A percentile compares a stretch with the other conserved stretches of the same genome.
Conservation (phyloP, 768 basidiomycete species). For the Boletellus ananiceps region DNA sequence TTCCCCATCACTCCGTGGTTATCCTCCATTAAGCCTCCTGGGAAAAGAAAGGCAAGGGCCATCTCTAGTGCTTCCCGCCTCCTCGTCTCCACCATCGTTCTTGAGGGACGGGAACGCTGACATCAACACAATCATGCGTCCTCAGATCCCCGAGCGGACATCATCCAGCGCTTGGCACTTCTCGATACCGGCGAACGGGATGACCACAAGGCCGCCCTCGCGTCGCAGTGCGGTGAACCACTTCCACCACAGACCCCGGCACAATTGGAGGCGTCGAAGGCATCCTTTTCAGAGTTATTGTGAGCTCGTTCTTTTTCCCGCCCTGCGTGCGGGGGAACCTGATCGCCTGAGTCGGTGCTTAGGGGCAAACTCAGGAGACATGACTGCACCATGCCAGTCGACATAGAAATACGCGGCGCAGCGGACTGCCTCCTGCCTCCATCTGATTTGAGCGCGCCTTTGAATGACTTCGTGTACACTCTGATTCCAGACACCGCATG, state of each 20-base stretch:
- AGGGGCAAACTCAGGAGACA: constrained; percentile 8
- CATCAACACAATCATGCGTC: too few relatives aligned
- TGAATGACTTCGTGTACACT: too few relatives aligned
- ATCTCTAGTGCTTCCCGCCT: neutral
- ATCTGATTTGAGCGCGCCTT: too few relatives aligned
- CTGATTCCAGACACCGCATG: too few relatives aligned
- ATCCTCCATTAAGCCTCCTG: too few relatives aligned
- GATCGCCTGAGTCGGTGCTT: neutral
- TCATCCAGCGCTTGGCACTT: constrained; percentile 7
- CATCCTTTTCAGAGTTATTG: constrained; percentile 11
- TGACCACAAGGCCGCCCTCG: constrained; percentile 23
- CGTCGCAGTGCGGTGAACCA: constrained; percentile 29
- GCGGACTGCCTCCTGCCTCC: too few relatives aligned
- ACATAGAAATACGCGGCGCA: too few relatives aligned
- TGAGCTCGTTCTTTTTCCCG: neutral
- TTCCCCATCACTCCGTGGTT: neutral
- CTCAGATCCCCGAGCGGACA: constrained; percentile 3
- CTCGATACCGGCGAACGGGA: constrained; percentile 16
- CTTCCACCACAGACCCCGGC: constrained; percentile 20
- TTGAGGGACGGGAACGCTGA: too few relatives aligned
- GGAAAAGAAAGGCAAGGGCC: constrained; percentile 5
- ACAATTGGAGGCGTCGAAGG: constrained; percentile 16
- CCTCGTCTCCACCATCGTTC: too few relatives aligned
- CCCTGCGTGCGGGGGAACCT: neutral
- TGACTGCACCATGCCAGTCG: neutral